Evolutionary conservation across 768 basidiomycete species (phyloP).

Genomic region (Pulveroboletus sp.): DNA sequence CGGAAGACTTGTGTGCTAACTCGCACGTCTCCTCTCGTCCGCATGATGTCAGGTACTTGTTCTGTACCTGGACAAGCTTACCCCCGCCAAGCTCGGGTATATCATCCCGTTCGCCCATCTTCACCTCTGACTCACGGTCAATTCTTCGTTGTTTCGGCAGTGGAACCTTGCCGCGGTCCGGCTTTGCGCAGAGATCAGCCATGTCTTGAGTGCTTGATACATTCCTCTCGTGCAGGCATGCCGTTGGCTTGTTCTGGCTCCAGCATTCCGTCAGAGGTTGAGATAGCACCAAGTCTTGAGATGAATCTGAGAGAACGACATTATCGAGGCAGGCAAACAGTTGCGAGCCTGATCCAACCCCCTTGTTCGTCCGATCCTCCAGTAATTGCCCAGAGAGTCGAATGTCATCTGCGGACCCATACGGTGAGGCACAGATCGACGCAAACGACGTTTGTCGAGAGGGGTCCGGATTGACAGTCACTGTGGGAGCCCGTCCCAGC

Average conservation of each 20-base stretch:
- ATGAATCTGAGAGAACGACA: background rate
- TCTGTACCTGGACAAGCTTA: background rate
- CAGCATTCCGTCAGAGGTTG: background rate
- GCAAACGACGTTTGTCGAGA: too few relatives aligned
- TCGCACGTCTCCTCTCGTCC: background rate
- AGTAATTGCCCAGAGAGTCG: background rate
- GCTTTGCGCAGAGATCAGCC: background rate
- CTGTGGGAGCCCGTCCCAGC: too few relatives aligned
- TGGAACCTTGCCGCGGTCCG: background rate
- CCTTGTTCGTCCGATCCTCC: conserved; percentile 1
- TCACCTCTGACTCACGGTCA: conserved; percentile 1
- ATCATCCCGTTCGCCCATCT: background rate
- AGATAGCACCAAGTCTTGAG: background rate
- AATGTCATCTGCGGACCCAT: too few relatives aligned
- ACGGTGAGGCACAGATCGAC: too few relatives aligned
- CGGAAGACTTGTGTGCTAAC: background rate
- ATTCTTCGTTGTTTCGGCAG: conserved; percentile 15
- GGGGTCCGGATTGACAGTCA: too few relatives aligned
- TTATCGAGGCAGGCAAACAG: conserved; percentile 20
- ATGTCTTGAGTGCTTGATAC: background rate
- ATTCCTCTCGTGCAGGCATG: background rate
- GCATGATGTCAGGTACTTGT: background rate
- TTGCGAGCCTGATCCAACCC: background rate
- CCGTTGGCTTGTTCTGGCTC: background rate
- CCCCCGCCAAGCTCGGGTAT: background rate